Evolutionary conservation across 768 basidiomycete genomes (phyloP), one percentile per base, ranked within the genome.

Genomic region (Tulasnella sp.): DNA sequence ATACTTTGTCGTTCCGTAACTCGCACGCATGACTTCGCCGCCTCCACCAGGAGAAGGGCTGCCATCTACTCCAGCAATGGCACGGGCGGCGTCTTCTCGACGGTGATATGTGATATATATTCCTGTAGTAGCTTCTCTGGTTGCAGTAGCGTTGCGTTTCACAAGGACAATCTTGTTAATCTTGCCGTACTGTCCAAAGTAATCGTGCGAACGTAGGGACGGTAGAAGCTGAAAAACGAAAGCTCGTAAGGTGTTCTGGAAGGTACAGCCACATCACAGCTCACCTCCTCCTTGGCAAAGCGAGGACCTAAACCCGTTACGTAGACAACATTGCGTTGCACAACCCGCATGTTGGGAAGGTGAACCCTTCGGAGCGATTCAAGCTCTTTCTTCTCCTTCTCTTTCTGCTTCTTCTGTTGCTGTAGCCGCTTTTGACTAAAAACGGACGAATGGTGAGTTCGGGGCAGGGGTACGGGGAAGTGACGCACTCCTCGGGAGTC

Each of bases 131-230:
- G 83, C 84, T 14, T 75, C 78, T 56, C 78, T 78, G 46, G 80
- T 81, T 41, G 81, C 84, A 7, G 86, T 80, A 3, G 82, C 75
- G 4, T 83, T 84, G 36, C 94, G 83, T 69, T 97, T 97, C 49
- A 89, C 84, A 29, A 99, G 78, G 52, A 97, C 75, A 46, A 99
- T 89, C 73, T 94, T 94, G 40, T 84, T 81, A 63, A 99, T 97
- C 74, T 93, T 97, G 63, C 96, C 96, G 69, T 97, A 99, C 67
- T 96, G 92, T 8, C 96, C 96, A 67, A 98, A 98, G 67, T 96
- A 97, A 63, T 99, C 96, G 63, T 83, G 84, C 4, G 90, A 92
- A 43, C 94, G 87, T 37, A 99, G 72, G 11, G 91, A 88, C 1
- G 91, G 84, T 63, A 97, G 89, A 43, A 92, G 80, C 91, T 90